Percentiles rank a stretch among this genome's conserved stretches.
Evolutionary conservation across 495 filamentous ascomycete genomes (phyloP).

Genomic region (Extremus antarcticus): DNA sequence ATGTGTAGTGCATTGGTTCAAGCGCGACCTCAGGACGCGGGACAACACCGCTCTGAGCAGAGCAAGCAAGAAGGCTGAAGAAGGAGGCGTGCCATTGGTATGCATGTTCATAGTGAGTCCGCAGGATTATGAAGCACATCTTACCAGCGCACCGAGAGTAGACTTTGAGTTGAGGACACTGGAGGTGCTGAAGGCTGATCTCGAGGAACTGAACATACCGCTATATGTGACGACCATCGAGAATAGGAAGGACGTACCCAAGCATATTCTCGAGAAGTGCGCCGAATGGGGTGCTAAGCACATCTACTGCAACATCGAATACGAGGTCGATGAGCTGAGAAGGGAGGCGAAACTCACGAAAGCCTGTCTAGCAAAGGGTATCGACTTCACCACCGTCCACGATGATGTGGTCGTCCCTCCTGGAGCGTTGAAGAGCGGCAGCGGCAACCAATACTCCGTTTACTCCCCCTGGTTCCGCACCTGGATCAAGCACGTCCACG

Average conservation of each 20-base stretch:
- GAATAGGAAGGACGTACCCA: constrained; percentile 50
- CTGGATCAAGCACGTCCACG: constrained; percentile 63
- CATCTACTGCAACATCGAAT: constrained; percentile 61
- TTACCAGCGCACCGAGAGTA: constrained; percentile 58
- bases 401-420: constrained; percentile 78
- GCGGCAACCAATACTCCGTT: constrained; percentile 70
- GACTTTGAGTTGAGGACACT: constrained; percentile 70
- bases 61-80: constrained; percentile 56
- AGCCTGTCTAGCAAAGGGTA: constrained; percentile 45
- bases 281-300: constrained; percentile 65
- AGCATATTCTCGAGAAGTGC: constrained; percentile 56
- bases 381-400: constrained; percentile 55
- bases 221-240: constrained; percentile 63
- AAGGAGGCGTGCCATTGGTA: constrained; percentile 56
- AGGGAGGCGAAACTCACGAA: constrained; percentile 59
- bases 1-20: constrained; percentile 86
- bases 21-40: constrained; percentile 59
- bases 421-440: constrained; percentile 49
- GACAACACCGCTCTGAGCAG: constrained; percentile 66
- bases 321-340: constrained; percentile 67
- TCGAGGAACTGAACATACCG: constrained; percentile 65
- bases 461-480: constrained; percentile 72
- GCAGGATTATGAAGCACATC: constrained; percentile 76
- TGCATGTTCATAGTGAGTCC: constrained; percentile 72
- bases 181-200: constrained; percentile 50